Base-by-base conservation (phyloP, 805 yeast species). In the Candida xiaguanensis region DNA sequence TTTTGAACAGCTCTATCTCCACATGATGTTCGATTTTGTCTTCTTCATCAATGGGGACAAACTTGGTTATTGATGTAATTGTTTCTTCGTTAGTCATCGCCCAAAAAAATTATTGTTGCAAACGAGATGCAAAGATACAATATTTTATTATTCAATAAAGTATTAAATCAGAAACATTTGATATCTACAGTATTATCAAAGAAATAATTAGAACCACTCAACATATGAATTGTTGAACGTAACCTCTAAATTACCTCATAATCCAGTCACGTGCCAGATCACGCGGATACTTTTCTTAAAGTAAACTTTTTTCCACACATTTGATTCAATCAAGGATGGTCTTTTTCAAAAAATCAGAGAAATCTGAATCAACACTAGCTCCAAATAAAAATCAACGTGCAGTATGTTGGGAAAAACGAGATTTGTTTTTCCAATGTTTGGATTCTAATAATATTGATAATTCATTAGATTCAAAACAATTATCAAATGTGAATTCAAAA, bases 321-420 rank as follows among this genome's bases (percentile, higher is more conserved):
- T n/a, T n/a, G n/a, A 5, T 20, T n/a, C 28, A 24, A 8, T 26
- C 24, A 15, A 31, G 16, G 17, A 9, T 23, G 25, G 17, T 31
- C 16, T 31, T 23, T 78, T 49, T 52, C 33, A 62, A 59, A 20
- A 55, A 56, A 33, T 15, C 28, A 31, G 64, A 26, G 29, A 55
- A 56, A 34, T 14, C 22, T 31, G 64, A 20, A 20, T 20, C 63
- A 25, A 56, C 57, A 38, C 50, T 49, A 2, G 72, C 80, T 4
- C 84, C 84, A 25, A 77, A 78, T 55, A 78, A 90, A 52, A 63
- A 77, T 19, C 77, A 80, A 48, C 76, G 98, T 48, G 74, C 78
- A 54, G 67, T 70, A 43, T 91, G 99, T 66, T 93, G 98, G 98
- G 91, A 82, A 36, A 71, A 91, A 6, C 75, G 99, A 43, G 99